Base-by-base conservation (phyloP, 495 filamentous ascomycete genomes). In the Immersiella caudata region DNA sequence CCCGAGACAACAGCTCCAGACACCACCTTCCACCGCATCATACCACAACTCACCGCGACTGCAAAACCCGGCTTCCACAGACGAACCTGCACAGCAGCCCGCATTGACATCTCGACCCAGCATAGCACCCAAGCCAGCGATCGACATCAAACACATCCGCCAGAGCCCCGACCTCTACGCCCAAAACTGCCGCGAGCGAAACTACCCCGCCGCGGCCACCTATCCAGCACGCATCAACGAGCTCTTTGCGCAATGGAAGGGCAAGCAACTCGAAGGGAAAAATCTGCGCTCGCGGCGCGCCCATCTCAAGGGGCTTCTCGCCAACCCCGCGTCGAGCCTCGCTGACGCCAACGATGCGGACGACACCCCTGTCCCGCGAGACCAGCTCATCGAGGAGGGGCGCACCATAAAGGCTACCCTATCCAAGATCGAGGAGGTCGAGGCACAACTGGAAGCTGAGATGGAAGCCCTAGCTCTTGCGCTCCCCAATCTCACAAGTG, bases 131-230 rank as follows among this genome's bases (percentile, higher is more conserved):
- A 96, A 93, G 72, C 85, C 91, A 8, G 82, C 80, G 21, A 84
- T 93, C 59, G 89, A 97, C 77, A 82, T 97, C 76, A 97, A 91
- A 75, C 89, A 94, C 78, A 96, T 99, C 77, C 92, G 93, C 60
- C 84, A 91, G 63, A 91, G 94, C 77, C 85, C 87, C 50, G 85
- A 88, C 26, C 83, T 95, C 52, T 90, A 97, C 82, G 80, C 87
- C 66, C 81, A 90, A 65, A 99, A 96, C 75, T 96, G 92, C 76
- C 68, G 90, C 63, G 88, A 93, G 60, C 87, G 95, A 61, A 97
- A 97, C 76, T 97, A 97, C 79, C 79, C 85, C 60, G 72, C 82
- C 16, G 88, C 92, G 66, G 82, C 87, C 16, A 72, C 81, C 2
- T 86, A 90, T 69, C 90, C 94, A 1, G 80, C 80, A 33, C 84